A percentile compares a stretch with the other conserved stretches of the same genome.
phyloP scores from a whole-genome alignment of 176 grass and related monocot species.

The Eragrostis curvula region DNA sequence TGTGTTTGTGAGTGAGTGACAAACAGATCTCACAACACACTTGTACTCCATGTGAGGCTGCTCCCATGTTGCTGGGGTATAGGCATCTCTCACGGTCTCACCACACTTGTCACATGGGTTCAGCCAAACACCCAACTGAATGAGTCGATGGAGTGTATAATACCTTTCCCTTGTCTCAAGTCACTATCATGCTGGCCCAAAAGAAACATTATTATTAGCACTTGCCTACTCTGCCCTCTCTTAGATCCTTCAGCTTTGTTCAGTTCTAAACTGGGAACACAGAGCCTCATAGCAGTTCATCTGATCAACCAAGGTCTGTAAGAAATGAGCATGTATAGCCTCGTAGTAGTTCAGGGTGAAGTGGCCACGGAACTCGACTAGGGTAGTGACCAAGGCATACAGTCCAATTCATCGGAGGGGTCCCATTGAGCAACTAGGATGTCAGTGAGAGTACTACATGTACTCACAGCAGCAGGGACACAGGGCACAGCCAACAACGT shows the following conservation, averaged over 20 bases:
- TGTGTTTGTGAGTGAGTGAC: background rate
- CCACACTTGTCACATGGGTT: slow-evolving; percentile 49
- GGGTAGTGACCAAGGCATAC: no score
- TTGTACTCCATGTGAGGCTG: slow-evolving; percentile 33
- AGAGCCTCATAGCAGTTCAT: background rate
- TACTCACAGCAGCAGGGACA: background rate
- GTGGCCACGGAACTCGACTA: no score
- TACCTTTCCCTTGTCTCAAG: background rate
- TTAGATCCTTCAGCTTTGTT: background rate
- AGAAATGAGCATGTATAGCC: no score
- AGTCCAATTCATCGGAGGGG: no score
- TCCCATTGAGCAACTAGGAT: no score
- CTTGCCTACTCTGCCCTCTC: background rate
- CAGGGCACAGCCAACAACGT: background rate
- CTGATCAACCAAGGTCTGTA: background rate
- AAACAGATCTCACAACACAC: background rate
- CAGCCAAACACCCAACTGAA: slow-evolving; percentile 25
- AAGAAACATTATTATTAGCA: background rate
- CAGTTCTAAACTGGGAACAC: background rate
- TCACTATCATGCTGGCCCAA: slow-evolving; percentile 25
- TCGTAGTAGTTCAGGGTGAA: no score
- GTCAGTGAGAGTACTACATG: no score
- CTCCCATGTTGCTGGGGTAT: slow-evolving; percentile 2
- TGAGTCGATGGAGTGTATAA: background rate
- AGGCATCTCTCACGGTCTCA: background rate